Percentiles rank a stretch among this genome's conserved stretches.
Conservation (phyloP, 805 yeast species). For the Wickerhamomyces canadensis region DNA sequence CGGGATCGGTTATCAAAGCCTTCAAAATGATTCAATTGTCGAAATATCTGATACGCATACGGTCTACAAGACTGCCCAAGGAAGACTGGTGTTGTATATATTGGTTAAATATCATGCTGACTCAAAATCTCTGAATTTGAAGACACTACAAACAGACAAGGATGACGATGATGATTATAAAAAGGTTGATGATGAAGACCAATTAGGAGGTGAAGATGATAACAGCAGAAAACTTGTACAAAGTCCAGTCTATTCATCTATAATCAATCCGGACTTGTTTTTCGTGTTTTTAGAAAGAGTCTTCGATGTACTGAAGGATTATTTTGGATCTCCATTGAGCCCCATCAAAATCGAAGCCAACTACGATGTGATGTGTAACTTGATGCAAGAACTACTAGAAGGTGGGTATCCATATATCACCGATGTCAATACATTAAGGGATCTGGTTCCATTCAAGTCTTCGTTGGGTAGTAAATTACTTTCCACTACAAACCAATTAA, state of each 20-base stretch:
- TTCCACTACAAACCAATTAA: constrained; percentile 30
- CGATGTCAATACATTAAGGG: constrained; percentile 65
- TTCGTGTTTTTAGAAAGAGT: constrained; percentile 46
- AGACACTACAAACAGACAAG: constrained; percentile 10
- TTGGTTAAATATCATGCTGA: constrained; percentile 11
- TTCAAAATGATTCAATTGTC: constrained; percentile 15
- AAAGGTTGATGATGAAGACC: constrained; percentile 1
- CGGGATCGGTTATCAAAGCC: constrained; percentile 15
- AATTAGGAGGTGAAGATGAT: constrained; percentile 6
- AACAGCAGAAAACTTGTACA: not conserved
- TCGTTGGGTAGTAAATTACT: constrained; percentile 28
- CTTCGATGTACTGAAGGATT: constrained; percentile 47
- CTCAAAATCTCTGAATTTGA: constrained; percentile 9
- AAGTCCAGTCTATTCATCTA: not conserved
- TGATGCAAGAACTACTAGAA: constrained; percentile 75
- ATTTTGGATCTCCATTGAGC: constrained; percentile 52
- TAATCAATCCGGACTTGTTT: constrained; percentile 47
- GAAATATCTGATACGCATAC: constrained; percentile 16
- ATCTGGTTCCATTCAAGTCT: constrained; percentile 52
- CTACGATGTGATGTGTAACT: constrained; percentile 61
- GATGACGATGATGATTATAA: constrained; percentile 5
- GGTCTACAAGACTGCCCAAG: constrained; percentile 11
- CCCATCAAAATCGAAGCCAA: constrained; percentile 59
- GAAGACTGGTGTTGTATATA: constrained; percentile 14
- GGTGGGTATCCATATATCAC: constrained; percentile 69